These are phyloP conservation scores for Myrica gale DNA, from an alignment of 306 rosid species.

Conservation along the genomic window DNA sequence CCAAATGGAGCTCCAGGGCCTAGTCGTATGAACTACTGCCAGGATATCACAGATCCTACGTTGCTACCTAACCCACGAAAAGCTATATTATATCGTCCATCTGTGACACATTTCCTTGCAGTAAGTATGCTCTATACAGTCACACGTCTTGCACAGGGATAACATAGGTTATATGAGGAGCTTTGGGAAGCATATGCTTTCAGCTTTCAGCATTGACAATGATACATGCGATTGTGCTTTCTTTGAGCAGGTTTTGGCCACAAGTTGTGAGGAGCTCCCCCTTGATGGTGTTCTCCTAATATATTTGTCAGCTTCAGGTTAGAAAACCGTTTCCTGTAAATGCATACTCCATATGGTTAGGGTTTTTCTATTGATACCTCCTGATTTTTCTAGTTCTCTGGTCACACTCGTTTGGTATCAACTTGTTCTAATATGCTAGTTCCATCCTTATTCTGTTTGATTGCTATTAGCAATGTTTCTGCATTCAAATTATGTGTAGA, in stretches of 20 bases:
- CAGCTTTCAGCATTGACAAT: conserved; percentile 8
- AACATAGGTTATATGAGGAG: neutral
- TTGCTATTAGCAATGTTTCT: neutral
- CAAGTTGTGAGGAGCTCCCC: conserved; percentile 96
- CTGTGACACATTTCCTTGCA: conserved; percentile 81
- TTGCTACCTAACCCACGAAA: conserved; percentile 89
- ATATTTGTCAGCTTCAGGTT: conserved; percentile 94
- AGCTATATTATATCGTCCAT: conserved; percentile 79
- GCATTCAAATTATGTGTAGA: neutral
- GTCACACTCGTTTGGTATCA: neutral
- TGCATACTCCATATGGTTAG: neutral
- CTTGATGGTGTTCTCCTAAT: conserved; percentile 81
- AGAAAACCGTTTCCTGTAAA: conserved; percentile 13
- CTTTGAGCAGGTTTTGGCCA: conserved; percentile 78
- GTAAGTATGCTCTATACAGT: conserved; percentile 52
- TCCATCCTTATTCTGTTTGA: neutral
- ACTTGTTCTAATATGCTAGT: neutral
- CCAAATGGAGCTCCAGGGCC: conserved; percentile 66
- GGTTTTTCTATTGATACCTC: neutral
- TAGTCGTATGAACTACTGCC: conserved; percentile 62
- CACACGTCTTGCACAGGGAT: neutral
- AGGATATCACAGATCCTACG: conserved; percentile 87
- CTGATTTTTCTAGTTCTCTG: neutral
- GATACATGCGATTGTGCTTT: conserved; percentile 25
- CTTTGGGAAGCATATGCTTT: conserved; percentile 4